Conservation (phyloP, 495 filamentous ascomycete species). For the Penicillium arizonense region DNA sequence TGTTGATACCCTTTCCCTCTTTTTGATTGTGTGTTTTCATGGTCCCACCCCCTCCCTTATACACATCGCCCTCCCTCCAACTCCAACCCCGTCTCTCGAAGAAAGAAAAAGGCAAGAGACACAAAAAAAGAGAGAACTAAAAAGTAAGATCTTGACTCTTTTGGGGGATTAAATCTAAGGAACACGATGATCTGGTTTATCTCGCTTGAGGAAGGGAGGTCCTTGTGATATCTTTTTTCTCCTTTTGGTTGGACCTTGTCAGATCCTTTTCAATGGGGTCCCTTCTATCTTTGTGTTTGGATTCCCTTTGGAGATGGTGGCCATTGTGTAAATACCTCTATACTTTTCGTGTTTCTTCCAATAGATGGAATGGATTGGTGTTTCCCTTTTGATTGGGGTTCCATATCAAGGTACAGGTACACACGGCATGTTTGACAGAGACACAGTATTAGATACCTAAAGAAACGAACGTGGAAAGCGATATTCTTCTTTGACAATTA, state of each 20-base stretch:
- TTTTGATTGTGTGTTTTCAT: conserved; percentile 17
- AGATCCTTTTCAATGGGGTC: neutral
- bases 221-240: conserved; percentile 5
- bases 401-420: too few species aligned
- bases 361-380: conserved; percentile 37
- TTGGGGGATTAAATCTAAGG: neutral
- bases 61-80: neutral
- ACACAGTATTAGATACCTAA: too few species aligned
- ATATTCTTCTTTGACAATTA: too few species aligned
- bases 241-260: conserved; percentile 4
- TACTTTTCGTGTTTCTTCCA: conserved; percentile 25
- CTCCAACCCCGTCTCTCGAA: neutral
- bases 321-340: conserved; percentile 30
- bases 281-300: conserved; percentile 5
- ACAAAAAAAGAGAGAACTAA: neutral
- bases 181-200: conserved; percentile 5
- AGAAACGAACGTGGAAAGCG: too few species aligned
- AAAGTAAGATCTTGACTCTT: neutral
- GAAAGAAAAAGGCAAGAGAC: neutral
- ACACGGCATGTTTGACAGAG: too few species aligned
- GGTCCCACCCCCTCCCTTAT: neutral
- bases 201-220: neutral
- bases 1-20: conserved; percentile 48
- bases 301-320: conserved; percentile 15
- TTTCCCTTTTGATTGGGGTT: conserved; percentile 5